These are phyloP conservation scores for Parsonsia alboflavescens DNA, from an alignment of 257 asterid species.

Conservation along the genomic window DNA sequence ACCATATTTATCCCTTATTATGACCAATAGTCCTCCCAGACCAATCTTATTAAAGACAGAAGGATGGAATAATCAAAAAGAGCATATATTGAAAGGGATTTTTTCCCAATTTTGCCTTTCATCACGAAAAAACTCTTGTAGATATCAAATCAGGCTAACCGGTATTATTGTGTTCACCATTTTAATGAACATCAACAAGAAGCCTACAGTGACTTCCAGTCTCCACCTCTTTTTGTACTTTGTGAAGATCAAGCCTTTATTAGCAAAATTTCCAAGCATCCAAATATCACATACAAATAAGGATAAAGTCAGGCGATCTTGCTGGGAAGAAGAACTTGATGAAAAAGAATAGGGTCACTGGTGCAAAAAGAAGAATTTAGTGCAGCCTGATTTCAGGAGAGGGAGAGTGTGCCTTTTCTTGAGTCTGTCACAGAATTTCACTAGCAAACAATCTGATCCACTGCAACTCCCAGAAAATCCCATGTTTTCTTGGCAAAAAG, in stretches of 20 bases:
- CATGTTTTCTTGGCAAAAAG: too few relatives aligned
- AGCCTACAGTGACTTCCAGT: neutral
- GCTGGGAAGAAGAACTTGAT: neutral
- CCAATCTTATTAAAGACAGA: too few relatives aligned
- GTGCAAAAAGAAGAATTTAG: neutral
- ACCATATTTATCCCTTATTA: too few relatives aligned
- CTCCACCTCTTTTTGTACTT: neutral
- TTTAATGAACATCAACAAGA: neutral
- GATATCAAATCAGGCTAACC: neutral
- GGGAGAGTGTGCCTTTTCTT: neutral
- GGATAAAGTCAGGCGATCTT: neutral
- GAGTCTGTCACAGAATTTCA: neutral
- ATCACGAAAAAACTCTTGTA: too few relatives aligned
- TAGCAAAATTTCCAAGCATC: neutral
- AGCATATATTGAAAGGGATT: neutral
- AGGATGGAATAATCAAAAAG: too few relatives aligned
- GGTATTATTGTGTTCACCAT: neutral
- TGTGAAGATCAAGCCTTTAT: neutral
- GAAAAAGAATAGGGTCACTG: neutral
- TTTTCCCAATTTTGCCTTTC: neutral
- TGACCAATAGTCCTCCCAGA: too few relatives aligned
- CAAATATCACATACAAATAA: too few relatives aligned
- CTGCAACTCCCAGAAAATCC: too few relatives aligned
- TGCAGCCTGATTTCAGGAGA: neutral
- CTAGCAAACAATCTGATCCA: neutral